Evolutionary conservation across 345 rosid genomes (phyloP).

Genomic region (Rhizophora apiculata): DNA sequence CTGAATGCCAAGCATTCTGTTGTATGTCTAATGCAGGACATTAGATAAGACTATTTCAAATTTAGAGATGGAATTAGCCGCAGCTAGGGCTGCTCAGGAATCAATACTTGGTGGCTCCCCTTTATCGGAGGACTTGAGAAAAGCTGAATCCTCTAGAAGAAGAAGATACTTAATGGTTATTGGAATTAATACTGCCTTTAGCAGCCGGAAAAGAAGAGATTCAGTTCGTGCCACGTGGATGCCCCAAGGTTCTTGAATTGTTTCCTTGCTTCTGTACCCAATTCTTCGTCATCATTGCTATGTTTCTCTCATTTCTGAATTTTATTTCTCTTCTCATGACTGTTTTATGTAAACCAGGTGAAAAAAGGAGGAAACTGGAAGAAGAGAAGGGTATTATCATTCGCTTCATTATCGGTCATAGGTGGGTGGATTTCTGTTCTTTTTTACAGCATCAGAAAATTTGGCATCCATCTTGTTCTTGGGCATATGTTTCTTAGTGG

Average conservation of each 20-base stretch:
- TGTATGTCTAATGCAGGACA: constrained; percentile 42
- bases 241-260: constrained; percentile 68
- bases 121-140: constrained; percentile 49
- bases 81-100: constrained; percentile 83
- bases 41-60: constrained; percentile 90
- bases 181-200: constrained; percentile 93
- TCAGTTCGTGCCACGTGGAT: constrained; percentile 94
- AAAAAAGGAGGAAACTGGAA: constrained; percentile 79
- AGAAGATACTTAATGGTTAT: constrained; percentile 81
- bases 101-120: constrained; percentile 69
- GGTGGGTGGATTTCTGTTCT: constrained; percentile 37
- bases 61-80: constrained; percentile 97
- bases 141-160: constrained; percentile 38
- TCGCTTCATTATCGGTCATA: constrained; percentile 91
- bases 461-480: background rate
- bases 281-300: background rate
- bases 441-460: background rate
- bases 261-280: constrained; percentile 1
- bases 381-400: constrained; percentile 86
- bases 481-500: background rate
- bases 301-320: constrained; percentile 10
- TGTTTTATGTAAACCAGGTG: constrained; percentile 46
- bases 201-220: constrained; percentile 92
- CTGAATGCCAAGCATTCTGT: constrained; percentile 13
- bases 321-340: constrained; percentile 11